A percentile compares a stretch with the other conserved stretches of the same genome.
phyloP scores from a whole-genome alignment of 2,329 filamentous ascomycete species.

The Aureobasidium uvarum region DNA sequence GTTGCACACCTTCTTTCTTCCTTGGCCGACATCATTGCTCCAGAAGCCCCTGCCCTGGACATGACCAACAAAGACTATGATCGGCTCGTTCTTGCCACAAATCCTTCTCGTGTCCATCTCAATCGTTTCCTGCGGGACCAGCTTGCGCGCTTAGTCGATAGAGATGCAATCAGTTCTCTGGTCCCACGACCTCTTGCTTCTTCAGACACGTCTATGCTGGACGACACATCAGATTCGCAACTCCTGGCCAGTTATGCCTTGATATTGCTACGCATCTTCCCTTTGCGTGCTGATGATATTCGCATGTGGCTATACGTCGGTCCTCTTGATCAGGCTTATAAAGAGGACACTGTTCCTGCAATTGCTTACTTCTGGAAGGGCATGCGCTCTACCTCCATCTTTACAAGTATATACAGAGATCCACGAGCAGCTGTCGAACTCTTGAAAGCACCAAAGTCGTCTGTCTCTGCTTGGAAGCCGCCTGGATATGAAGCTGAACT shows the following conservation, averaged over 20 bases:
- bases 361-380: constrained; percentile 84
- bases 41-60: constrained; percentile 44
- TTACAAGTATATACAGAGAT: constrained; percentile 56
- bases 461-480: constrained; percentile 33
- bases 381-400: constrained; percentile 57
- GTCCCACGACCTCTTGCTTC: constrained; percentile 6
- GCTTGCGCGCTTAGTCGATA: constrained; percentile 69
- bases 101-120: constrained; percentile 33
- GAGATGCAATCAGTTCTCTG: constrained; percentile 63
- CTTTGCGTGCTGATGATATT: constrained; percentile 77
- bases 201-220: background rate
- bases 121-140: constrained; percentile 61
- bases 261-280: constrained; percentile 81
- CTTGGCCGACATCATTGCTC: constrained; percentile 55
- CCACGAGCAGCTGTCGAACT: constrained; percentile 58
- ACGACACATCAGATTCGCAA: constrained; percentile 52
- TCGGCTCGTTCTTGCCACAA: constrained; percentile 47
- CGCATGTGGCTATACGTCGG: constrained; percentile 91
- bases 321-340: constrained; percentile 27
- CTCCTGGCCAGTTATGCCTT: constrained; percentile 82
- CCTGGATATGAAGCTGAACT: constrained; percentile 38
- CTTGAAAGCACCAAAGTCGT: constrained; percentile 46
- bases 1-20: constrained; percentile 57
- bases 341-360: constrained; percentile 49
- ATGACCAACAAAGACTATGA: constrained; percentile 39